These are phyloP conservation scores for Cryptococcus sp. DNA, from an alignment of 1,284 basidiomycete species.

Conservation along the genomic window DNA sequence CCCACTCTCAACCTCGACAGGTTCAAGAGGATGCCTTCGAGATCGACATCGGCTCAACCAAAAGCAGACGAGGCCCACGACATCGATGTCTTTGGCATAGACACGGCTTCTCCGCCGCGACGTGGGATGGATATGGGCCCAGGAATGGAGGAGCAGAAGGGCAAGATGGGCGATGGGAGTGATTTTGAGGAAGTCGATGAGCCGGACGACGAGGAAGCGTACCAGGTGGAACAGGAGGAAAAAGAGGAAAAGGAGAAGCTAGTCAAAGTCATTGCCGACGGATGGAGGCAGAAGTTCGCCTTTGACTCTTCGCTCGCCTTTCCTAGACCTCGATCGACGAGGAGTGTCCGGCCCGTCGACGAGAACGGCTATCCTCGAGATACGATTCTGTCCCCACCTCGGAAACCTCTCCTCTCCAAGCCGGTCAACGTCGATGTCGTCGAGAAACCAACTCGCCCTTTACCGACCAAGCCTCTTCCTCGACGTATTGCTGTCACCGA, in stretches of 20 bases:
- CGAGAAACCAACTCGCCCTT: too few species aligned
- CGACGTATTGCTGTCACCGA: too few species aligned
- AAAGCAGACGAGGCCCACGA: not conserved
- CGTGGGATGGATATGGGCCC: too few species aligned
- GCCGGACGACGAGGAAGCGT: conserved; percentile 18
- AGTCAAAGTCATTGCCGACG: conserved; percentile 31
- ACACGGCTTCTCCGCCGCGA: too few species aligned
- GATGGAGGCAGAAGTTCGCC: conserved; percentile 42
- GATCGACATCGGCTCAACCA: not conserved
- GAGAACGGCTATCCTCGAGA: not conserved
- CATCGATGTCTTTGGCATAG: not conserved
- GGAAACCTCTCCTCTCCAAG: not conserved
- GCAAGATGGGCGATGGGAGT: not conserved
- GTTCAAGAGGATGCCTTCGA: not conserved
- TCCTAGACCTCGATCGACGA: conserved; percentile 1
- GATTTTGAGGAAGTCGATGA: conserved; percentile 13
- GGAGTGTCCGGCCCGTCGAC: not conserved
- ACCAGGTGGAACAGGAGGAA: conserved; percentile 9
- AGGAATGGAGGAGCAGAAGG: too few species aligned
- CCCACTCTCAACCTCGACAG: conserved; percentile 9
- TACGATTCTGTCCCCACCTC: not conserved
- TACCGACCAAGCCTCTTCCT: too few species aligned
- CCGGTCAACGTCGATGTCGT: not conserved
- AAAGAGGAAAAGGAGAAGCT: conserved; percentile 26
- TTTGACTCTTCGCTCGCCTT: conserved; percentile 12